Evolutionary conservation across 306 rosid genomes (phyloP).

Genomic region (Potentilla sterilis): DNA sequence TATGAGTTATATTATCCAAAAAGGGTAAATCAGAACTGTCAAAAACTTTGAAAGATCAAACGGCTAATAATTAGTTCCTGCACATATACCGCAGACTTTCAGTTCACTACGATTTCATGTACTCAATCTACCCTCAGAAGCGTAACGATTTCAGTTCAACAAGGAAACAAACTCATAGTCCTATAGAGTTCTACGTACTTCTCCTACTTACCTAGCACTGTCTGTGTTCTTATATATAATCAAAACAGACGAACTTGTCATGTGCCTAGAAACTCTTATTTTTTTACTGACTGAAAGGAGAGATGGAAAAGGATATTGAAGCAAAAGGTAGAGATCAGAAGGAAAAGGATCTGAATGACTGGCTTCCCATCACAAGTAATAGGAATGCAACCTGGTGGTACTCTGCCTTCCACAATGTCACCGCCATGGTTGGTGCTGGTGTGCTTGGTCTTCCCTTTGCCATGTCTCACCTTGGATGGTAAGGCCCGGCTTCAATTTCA

Average conservation of each 20-base stretch:
- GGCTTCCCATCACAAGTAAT: constrained; percentile 39
- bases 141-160: not conserved
- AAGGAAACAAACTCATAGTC: constrained; percentile 7
- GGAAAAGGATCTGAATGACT: constrained; percentile 26
- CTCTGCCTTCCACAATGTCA: constrained; percentile 44
- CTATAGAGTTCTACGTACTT: not conserved
- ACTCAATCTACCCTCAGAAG: not conserved
- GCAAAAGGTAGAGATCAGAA: not conserved
- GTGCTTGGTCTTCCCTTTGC: constrained; percentile 47
- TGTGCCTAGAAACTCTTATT: not conserved
- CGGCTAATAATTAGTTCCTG: not conserved
- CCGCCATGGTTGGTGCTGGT: constrained; percentile 55
- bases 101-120: not conserved
- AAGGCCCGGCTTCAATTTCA: not conserved
- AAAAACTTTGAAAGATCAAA: not conserved
- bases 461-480: constrained; percentile 50
- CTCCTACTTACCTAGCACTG: not conserved
- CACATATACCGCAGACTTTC: not conserved
- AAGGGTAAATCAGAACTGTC: not conserved
- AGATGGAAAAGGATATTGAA: not conserved
- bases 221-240: not conserved
- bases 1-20: not conserved
- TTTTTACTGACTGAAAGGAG: not conserved
- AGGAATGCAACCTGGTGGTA: constrained; percentile 41
- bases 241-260: not conserved